Evolutionary conservation across 768 basidiomycete species (phyloP).

Genomic region (Mycena alexandri): DNA sequence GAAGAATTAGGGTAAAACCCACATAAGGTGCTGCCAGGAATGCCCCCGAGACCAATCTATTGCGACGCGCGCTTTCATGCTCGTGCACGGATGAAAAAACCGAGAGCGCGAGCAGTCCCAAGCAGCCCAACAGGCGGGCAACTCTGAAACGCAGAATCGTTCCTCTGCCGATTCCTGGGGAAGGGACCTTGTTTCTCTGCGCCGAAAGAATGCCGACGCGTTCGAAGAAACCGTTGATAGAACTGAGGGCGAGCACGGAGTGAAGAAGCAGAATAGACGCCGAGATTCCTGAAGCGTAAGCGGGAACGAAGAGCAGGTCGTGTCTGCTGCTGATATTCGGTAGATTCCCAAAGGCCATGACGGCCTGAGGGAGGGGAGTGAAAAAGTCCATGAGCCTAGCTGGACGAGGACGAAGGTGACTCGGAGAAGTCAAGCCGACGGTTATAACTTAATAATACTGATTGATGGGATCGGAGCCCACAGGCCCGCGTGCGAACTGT

Average conservation of each 20-base stretch:
- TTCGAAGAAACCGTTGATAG: too few species aligned
- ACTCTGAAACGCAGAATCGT: conserved; percentile 60
- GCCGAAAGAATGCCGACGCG: too few species aligned
- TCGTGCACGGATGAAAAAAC: conserved; percentile 51
- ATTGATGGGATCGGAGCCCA: too few species aligned
- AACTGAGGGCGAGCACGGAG: background rate
- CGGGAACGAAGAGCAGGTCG: background rate
- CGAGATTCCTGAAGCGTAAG: conserved; percentile 36
- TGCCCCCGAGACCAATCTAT: background rate
- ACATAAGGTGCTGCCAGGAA: conserved; percentile 33
- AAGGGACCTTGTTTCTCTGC: background rate
- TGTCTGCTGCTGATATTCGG: background rate
- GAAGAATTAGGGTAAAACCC: background rate
- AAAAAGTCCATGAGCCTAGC: background rate
- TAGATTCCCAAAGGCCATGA: conserved; percentile 1
- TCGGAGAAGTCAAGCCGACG: too few species aligned
- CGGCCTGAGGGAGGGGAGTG: conserved; percentile 2
- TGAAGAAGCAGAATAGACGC: conserved; percentile 35
- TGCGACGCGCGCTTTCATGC: background rate
- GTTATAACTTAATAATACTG: too few species aligned
- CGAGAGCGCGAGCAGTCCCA: conserved; percentile 63
- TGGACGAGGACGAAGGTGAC: too few species aligned
- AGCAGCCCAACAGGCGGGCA: conserved; percentile 57
- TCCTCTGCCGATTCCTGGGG: conserved; percentile 28
- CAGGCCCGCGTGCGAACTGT: too few species aligned